These are phyloP conservation scores for Aspergillus tanneri DNA, from an alignment of 2,329 filamentous ascomycete species.

Conservation along the genomic window DNA sequence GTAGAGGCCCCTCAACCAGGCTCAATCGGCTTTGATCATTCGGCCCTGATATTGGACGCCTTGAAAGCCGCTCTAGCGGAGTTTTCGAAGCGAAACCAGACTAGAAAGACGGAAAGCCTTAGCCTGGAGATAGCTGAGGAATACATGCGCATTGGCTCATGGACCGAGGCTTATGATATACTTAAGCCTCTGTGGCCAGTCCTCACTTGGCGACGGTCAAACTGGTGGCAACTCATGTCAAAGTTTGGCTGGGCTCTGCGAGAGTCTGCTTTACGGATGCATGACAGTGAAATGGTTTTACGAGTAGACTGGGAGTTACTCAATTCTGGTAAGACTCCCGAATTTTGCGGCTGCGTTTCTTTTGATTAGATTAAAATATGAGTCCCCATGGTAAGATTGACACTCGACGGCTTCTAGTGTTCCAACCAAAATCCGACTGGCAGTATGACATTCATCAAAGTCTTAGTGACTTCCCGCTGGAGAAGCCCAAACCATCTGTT, in stretches of 20 bases:
- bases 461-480: slow-evolving; percentile 40
- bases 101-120: slow-evolving; percentile 55
- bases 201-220: slow-evolving; percentile 58
- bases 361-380: background rate
- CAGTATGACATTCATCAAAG: slow-evolving; percentile 50
- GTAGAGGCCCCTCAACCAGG: slow-evolving; percentile 52
- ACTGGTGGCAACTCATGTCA: slow-evolving; percentile 59
- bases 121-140: slow-evolving; percentile 57
- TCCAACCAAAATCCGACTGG: slow-evolving; percentile 36
- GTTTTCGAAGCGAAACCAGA: slow-evolving; percentile 54
- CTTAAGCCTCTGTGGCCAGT: slow-evolving; percentile 56
- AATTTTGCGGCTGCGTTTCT: background rate
- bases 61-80: slow-evolving; percentile 50
- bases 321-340: slow-evolving; percentile 33
- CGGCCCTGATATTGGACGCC: slow-evolving; percentile 49
- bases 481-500: slow-evolving; percentile 46
- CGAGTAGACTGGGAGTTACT: slow-evolving; percentile 59
- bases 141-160: slow-evolving; percentile 51
- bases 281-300: slow-evolving; percentile 51
- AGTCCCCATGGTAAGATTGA: slow-evolving; percentile 1
- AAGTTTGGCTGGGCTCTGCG: slow-evolving; percentile 55
- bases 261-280: slow-evolving; percentile 50
- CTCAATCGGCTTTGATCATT: slow-evolving; percentile 51
- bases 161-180: slow-evolving; percentile 52
- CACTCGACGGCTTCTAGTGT: slow-evolving; percentile 28